A percentile compares a stretch with the other conserved stretches of the same genome.
These are phyloP conservation scores for Cafeteria roenbergensis DNA, from an alignment of 108 stramenopile species.

Conservation along the genomic window DNA sequence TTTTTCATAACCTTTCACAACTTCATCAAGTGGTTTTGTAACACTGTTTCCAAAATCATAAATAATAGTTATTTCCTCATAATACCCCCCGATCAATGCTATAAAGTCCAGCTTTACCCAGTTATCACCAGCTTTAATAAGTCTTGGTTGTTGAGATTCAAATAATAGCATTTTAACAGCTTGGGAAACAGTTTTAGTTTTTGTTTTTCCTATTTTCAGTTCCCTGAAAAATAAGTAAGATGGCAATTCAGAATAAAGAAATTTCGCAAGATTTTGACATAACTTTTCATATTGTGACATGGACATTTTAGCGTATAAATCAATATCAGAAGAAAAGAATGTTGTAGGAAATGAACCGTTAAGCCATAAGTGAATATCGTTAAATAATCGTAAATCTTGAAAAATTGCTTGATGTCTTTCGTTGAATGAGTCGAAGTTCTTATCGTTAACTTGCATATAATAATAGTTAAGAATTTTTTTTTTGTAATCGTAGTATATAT, in stretches of 20 bases:
- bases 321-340: background rate
- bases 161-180: background rate
- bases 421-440: background rate
- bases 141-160: background rate
- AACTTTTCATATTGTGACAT: background rate
- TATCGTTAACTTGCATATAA: background rate
- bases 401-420: background rate
- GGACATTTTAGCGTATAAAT: background rate
- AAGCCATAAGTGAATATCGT: background rate
- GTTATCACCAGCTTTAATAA: background rate
- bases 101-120: background rate
- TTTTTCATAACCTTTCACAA: background rate
- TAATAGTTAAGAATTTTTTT: background rate
- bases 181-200: background rate
- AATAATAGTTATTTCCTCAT: background rate
- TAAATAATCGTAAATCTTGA: background rate
- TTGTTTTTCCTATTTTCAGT: background rate
- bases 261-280: too few relatives aligned
- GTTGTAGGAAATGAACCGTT: background rate
- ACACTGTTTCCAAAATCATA: background rate
- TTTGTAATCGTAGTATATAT: background rate
- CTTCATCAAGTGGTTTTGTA: background rate
- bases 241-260: background rate
- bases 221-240: background rate
- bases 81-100: background rate